Evolutionary conservation across 129 eudicot species (phyloP).

Genomic region (Heracleum sosnowskyi): DNA sequence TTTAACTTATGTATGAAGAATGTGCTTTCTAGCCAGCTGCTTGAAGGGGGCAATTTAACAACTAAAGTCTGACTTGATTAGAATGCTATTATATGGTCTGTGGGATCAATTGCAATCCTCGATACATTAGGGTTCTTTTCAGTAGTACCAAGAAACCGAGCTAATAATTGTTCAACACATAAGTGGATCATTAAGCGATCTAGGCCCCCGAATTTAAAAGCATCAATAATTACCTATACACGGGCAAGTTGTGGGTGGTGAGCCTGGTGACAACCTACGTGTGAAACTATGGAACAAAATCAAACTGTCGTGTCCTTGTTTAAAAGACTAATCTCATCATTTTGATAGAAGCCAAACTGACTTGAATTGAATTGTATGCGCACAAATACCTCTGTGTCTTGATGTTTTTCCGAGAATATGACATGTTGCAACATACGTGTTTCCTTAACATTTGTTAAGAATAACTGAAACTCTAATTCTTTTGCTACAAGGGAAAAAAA

Average conservation of each 20-base stretch:
- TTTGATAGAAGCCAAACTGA: not conserved
- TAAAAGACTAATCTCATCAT: not conserved
- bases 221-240: not conserved
- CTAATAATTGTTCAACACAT: not conserved
- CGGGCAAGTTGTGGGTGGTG: not conserved
- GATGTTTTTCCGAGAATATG: too few relatives aligned
- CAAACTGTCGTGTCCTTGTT: not conserved
- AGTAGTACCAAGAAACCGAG: too few relatives aligned
- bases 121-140: too few relatives aligned
- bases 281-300: conserved; percentile 1
- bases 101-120: not conserved
- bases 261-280: conserved; percentile 3
- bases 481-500: too few relatives aligned
- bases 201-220: not conserved
- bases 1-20: not conserved
- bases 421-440: not conserved
- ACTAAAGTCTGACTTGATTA: not conserved
- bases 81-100: not conserved
- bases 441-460: too few relatives aligned
- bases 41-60: not conserved
- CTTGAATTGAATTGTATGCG: not conserved
- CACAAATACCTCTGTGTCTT: too few relatives aligned
- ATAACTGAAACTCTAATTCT: too few relatives aligned
- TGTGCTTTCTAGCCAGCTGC: not conserved
- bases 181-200: not conserved